Evolutionary conservation across 169 alveolate genomes (phyloP), one percentile per base, ranked within the genome.

Genomic region (Plasmodium malariae): DNA sequence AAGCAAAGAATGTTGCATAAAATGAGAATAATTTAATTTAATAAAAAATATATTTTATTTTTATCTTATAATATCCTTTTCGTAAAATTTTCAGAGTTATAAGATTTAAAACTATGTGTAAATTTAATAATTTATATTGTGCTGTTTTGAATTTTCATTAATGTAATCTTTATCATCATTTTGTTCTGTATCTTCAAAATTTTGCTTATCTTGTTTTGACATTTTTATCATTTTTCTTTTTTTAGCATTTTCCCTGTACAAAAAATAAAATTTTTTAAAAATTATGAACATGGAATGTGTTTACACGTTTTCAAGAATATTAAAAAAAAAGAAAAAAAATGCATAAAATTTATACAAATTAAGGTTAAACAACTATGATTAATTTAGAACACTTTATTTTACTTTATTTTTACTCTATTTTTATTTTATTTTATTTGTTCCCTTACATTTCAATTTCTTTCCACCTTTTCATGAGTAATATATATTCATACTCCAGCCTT

Each of bases 401-500:
- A 49, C 55, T 51, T 34, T 69, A 19, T 34, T 51, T 37, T 32
- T 32, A 21, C 0, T 5, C 70, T 73, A n/a, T 73, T 21, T 19
- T 72, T 60, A 21, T 26, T 19, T 72, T 55, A 21, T 34, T 48
- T 32, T 74, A 55, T 30, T 76, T 60, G 21, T 78, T 63, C 63
- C 32, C 62, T 55, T 78, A 78, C 92, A 49, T 60, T 71, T 95
- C 96, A 36, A 93, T 89, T 69, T 60, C 80, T 72, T 88, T 69
- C 97, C 97, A 94, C n/a, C 96, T 86, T 67, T 89, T 89, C 93
- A 93, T 93, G 36, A 95, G 94, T 59, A 95, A 94, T 12, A 89
- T 71, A 92, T 96, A 95, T 80, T 95, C 98, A 43, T 63, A 71
- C 70, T 95, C 98, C 17, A 95, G 95, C 32, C 97, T 60, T 65